These are phyloP conservation scores for Vachellia pachyceras DNA, from an alignment of 306 rosid genomes.

Conservation along the genomic window DNA sequence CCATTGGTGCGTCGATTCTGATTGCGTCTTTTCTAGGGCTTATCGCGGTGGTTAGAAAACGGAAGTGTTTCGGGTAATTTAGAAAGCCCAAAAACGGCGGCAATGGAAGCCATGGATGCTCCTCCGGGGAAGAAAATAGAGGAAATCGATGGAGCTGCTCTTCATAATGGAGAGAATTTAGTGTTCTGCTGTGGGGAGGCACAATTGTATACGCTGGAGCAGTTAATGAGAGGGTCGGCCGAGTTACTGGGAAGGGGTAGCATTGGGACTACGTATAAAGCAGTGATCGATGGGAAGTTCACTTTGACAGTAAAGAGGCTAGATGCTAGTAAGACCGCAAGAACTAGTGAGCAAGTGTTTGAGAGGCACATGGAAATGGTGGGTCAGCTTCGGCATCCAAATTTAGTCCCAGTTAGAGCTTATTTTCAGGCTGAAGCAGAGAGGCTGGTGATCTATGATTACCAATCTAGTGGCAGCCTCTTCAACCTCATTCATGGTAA, in stretches of 20 bases:
- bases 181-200: conserved; percentile 75
- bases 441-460: conserved; percentile 78
- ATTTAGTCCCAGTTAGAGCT: conserved; percentile 80
- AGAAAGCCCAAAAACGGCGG: conserved; percentile 19
- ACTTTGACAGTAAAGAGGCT: conserved; percentile 84
- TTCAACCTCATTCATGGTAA: conserved; percentile 87
- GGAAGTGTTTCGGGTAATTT: conserved; percentile 8
- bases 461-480: conserved; percentile 92
- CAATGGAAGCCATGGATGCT: conserved; percentile 13
- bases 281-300: conserved; percentile 69
- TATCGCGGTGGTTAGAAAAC: conserved; percentile 42
- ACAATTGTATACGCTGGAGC: conserved; percentile 68
- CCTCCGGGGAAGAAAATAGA: conserved; percentile 38
- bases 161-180: conserved; percentile 64
- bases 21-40: conserved; percentile 41
- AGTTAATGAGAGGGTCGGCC: conserved; percentile 90
- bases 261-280: conserved; percentile 88
- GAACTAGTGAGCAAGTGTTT: conserved; percentile 57
- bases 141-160: conserved; percentile 38
- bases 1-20: conserved; percentile 46
- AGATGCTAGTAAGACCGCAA: conserved; percentile 65
- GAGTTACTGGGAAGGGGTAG: conserved; percentile 89
- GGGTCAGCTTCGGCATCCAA: conserved; percentile 76
- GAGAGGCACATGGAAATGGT: conserved; percentile 73
- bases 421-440: conserved; percentile 93